Conservation (phyloP, 2,329 filamentous ascomycete genomes). For the Xylariaceae sp. region DNA sequence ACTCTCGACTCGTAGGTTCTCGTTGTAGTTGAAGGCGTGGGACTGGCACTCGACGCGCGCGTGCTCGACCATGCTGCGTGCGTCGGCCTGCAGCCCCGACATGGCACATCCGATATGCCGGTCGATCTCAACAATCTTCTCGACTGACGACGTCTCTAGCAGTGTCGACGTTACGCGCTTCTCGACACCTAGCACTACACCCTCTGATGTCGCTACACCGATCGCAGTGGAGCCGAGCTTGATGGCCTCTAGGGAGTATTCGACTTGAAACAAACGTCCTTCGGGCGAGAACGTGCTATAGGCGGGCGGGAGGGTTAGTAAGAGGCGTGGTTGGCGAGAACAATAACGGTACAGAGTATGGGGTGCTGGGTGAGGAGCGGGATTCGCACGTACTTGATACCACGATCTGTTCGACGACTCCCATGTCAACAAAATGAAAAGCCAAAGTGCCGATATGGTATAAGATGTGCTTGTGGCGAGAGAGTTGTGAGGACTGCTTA, state of each 20-base stretch:
- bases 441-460: slow-evolving; percentile 1
- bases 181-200: slow-evolving; percentile 94
- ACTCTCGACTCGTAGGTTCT: slow-evolving; percentile 90
- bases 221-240: slow-evolving; percentile 98
- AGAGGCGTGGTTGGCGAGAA: background rate
- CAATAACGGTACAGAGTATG: slow-evolving; percentile 4
- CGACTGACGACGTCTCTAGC: slow-evolving; percentile 93
- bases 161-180: slow-evolving; percentile 98
- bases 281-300: slow-evolving; percentile 96
- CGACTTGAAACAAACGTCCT: slow-evolving; percentile 99
- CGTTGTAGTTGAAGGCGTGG: slow-evolving; percentile 97
- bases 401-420: slow-evolving; percentile 71
- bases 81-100: slow-evolving; percentile 95
- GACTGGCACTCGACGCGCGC: slow-evolving; percentile 96
- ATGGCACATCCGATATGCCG: slow-evolving; percentile 98
- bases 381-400: slow-evolving; percentile 73
- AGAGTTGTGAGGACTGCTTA: slow-evolving; percentile 44
- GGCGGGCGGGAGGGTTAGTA: slow-evolving; percentile 9
- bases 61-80: slow-evolving; percentile 96
- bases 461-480: slow-evolving; percentile 14
- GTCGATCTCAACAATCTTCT: slow-evolving; percentile 99
- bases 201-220: slow-evolving; percentile 90
- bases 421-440: slow-evolving; percentile 19
- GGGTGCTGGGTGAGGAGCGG: background rate
- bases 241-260: slow-evolving; percentile 99